These are phyloP conservation scores for Sergeia podlipaevii DNA, from an alignment of 208 protist species.

Conservation along the genomic window DNA sequence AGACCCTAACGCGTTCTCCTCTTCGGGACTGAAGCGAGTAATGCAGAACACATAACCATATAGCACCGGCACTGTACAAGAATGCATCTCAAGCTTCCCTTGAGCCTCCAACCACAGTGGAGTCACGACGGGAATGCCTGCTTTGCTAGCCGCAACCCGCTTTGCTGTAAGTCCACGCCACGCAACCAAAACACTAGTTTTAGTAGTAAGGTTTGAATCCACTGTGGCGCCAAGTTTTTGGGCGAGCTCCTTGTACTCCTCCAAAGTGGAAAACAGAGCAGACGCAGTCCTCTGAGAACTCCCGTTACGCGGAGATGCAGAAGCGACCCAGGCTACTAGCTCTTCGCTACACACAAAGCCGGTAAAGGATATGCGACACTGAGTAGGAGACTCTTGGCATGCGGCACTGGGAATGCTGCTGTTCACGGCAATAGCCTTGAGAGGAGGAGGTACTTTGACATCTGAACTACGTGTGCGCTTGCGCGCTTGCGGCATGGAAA, in stretches of 20 bases:
- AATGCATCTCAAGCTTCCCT: conserved; percentile 6
- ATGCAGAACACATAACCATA: conserved; percentile 63
- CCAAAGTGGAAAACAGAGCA: not conserved
- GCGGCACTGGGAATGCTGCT: not conserved
- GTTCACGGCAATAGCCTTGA: not conserved
- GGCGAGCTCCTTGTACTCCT: conserved; percentile 3
- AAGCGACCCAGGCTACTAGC: conserved; percentile 3
- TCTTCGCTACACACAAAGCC: conserved; percentile 13
- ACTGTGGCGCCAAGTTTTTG: conserved; percentile 21
- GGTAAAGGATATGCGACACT: conserved; percentile 22
- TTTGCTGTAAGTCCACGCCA: conserved; percentile 61
- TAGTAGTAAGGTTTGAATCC: conserved; percentile 28
- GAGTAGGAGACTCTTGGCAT: not conserved
- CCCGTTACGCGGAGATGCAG: not conserved
- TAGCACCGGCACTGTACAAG: conserved; percentile 40
- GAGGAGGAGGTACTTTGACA: not conserved
- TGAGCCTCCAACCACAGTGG: conserved; percentile 36
- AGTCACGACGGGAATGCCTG: conserved; percentile 48
- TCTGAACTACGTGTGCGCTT: too few relatives aligned
- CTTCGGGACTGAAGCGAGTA: conserved; percentile 28
- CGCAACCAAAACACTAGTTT: conserved; percentile 60
- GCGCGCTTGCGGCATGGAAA: not conserved
- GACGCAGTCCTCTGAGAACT: not conserved
- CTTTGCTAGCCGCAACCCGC: conserved; percentile 52
- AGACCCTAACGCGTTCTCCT: conserved; percentile 39